Percentiles rank a stretch among this genome's conserved stretches.
phyloP scores from a whole-genome alignment of 1,139 yeast species.

The Wickerhamiella pararugosa region DNA sequence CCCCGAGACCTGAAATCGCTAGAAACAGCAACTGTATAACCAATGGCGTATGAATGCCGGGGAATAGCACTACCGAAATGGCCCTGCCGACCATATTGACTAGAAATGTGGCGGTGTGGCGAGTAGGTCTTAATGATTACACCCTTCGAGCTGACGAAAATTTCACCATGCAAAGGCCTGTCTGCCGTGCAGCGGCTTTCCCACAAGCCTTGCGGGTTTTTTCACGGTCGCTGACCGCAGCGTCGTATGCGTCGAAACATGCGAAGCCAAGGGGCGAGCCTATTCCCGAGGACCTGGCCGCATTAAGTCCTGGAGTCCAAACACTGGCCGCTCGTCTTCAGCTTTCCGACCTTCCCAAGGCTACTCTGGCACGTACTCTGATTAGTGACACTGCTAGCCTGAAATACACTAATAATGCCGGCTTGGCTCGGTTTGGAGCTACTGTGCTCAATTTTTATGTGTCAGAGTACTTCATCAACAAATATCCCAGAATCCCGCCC shows the following conservation, averaged over 20 bases:
- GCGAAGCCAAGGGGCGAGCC: slow-evolving; percentile 15
- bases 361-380: slow-evolving; percentile 70
- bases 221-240: slow-evolving; percentile 4
- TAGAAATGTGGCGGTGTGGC: no score
- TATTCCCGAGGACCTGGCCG: slow-evolving; percentile 33
- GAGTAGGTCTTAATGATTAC: no score
- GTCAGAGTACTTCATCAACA: slow-evolving; percentile 53
- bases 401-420: slow-evolving; percentile 55
- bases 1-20: background rate
- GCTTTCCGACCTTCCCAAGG: slow-evolving; percentile 33
- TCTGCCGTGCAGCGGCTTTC: no score
- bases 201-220: background rate
- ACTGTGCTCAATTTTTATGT: slow-evolving; percentile 62
- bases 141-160: no score
- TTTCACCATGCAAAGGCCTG: no score
- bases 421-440: slow-evolving; percentile 71
- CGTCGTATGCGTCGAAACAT: slow-evolving; percentile 13
- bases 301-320: slow-evolving; percentile 49
- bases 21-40: background rate
- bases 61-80: background rate
- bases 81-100: no score
- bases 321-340: slow-evolving; percentile 71
- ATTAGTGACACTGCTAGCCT: slow-evolving; percentile 31
- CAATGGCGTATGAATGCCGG: background rate
- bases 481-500: slow-evolving; percentile 82